These are phyloP conservation scores for Acacia crassicarpa DNA, from an alignment of 306 rosid species.

Conservation along the genomic window DNA sequence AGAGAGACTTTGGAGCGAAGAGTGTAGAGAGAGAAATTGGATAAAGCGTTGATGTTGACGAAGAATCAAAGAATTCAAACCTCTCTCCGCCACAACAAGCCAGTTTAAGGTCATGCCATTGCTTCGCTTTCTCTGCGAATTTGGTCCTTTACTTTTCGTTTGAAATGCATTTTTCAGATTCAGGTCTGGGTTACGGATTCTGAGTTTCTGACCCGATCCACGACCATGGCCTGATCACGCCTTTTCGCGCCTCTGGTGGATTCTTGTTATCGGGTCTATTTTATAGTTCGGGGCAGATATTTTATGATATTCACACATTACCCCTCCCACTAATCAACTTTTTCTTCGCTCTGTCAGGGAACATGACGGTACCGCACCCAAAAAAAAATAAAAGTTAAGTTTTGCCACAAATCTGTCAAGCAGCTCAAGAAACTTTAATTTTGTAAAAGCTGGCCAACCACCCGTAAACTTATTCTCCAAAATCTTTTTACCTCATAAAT, in stretches of 20 bases:
- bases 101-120: slow-evolving; percentile 19
- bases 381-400: too few relatives aligned
- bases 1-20: not conserved
- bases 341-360: not conserved
- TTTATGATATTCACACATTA: not conserved
- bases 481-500: too few relatives aligned
- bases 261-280: not conserved
- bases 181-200: slow-evolving; percentile 1
- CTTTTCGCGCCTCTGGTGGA: slow-evolving; percentile 29
- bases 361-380: not conserved
- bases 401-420: too few relatives aligned
- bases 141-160: not conserved
- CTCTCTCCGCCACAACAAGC: not conserved
- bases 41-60: slow-evolving; percentile 21
- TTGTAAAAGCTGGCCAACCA: too few relatives aligned
- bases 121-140: slow-evolving; percentile 9
- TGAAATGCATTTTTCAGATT: slow-evolving; percentile 6
- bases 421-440: too few relatives aligned
- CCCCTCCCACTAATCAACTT: not conserved
- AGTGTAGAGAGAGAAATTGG: not conserved
- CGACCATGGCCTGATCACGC: not conserved
- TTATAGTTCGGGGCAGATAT: not conserved
- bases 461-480: too few relatives aligned
- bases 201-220: not conserved
- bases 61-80: not conserved